A percentile compares a stretch with the other conserved stretches of the same genome.
Evolutionary conservation across 164 flowering plant genomes (phyloP).

Genomic region (Piper betle): DNA sequence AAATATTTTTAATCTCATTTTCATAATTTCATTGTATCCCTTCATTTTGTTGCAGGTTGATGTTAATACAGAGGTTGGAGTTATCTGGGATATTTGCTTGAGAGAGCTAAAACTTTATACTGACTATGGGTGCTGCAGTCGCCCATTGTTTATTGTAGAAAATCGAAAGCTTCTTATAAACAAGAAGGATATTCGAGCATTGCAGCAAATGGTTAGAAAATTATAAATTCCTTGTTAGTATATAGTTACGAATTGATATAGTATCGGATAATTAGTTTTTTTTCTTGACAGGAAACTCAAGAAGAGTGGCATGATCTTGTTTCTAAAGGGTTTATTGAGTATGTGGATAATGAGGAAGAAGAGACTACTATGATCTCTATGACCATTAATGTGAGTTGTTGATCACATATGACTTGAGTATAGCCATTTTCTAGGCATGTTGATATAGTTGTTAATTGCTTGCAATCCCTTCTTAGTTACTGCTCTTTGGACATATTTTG

Average conservation of each 20-base stretch:
- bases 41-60: conserved; percentile 47
- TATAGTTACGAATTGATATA: neutral
- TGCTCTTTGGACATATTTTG: too few species aligned
- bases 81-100: conserved; percentile 81
- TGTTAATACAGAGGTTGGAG: conserved; percentile 99
- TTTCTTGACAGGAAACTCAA: conserved; percentile 45
- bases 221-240: neutral
- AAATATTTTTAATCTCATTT: neutral
- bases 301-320: conserved; percentile 98
- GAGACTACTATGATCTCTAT: conserved; percentile 97
- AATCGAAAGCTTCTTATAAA: conserved; percentile 81
- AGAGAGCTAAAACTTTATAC: conserved; percentile 88
- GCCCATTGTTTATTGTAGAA: conserved; percentile 94
- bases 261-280: neutral
- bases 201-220: conserved; percentile 73
- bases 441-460: too few species aligned
- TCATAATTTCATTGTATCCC: too few species aligned
- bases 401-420: neutral
- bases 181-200: conserved; percentile 66
- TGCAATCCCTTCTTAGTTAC: too few species aligned
- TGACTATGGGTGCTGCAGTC: conserved; percentile 99
- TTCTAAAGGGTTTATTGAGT: conserved; percentile 85
- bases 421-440: neutral
- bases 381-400: conserved; percentile 71
- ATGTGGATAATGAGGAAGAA: conserved; percentile 94